These are phyloP conservation scores for Fusarium incarnatum DNA, from an alignment of 2,329 filamentous ascomycete species.

Conservation along the genomic window DNA sequence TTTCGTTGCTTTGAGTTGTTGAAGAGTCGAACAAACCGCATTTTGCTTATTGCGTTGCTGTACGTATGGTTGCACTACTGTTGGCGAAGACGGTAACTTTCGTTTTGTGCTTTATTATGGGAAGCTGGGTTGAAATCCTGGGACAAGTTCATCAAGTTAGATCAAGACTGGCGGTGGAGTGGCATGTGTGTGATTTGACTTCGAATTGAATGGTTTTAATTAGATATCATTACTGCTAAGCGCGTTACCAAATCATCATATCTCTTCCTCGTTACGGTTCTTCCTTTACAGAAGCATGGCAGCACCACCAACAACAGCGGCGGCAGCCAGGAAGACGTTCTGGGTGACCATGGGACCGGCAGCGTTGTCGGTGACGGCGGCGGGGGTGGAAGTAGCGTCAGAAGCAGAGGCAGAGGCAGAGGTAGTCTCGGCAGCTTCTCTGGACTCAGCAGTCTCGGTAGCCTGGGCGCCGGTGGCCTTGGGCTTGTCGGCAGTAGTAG, in stretches of 20 bases:
- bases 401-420: conserved; percentile 14
- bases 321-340: conserved; percentile 52
- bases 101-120: not conserved
- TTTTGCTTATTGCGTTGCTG: not conserved
- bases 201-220: conserved; percentile 11
- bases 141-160: not conserved
- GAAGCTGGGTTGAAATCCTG: not conserved
- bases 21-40: not conserved
- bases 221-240: conserved; percentile 14
- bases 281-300: conserved; percentile 49
- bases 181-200: not conserved
- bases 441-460: conserved; percentile 19
- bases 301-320: conserved; percentile 52
- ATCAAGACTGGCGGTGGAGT: not conserved
- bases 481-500: conserved; percentile 35
- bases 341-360: conserved; percentile 50
- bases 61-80: not conserved
- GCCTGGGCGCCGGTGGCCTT: conserved; percentile 28
- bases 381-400: conserved; percentile 32
- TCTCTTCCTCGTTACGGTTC: not conserved
- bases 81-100: not conserved
- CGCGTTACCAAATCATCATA: conserved; percentile 1
- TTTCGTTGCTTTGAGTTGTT: not conserved
- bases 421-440: conserved; percentile 14
- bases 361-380: conserved; percentile 45